Evolutionary conservation across 1,284 basidiomycete species (phyloP).

Genomic region (Fomitiporia mediterranea): DNA sequence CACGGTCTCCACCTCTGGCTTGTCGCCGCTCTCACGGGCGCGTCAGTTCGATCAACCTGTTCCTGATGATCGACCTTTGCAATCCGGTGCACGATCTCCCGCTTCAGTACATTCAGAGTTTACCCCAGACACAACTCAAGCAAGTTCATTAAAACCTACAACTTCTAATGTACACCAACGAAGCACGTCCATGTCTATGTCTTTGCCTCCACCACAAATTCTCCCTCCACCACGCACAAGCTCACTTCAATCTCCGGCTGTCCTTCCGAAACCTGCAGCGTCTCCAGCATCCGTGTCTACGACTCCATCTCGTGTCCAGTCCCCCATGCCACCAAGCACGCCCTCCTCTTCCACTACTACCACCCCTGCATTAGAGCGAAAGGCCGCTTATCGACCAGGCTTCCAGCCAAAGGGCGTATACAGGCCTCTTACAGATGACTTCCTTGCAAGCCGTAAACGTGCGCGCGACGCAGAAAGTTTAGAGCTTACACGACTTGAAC

Average conservation of each 20-base stretch:
- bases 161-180: conserved; percentile 1
- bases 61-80: conserved; percentile 4
- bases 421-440: conserved; percentile 73
- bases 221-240: conserved; percentile 19
- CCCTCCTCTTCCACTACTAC: conserved; percentile 22
- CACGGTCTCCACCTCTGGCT: conserved; percentile 7
- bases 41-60: conserved; percentile 8
- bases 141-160: not conserved
- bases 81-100: not conserved
- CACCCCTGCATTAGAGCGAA: conserved; percentile 26
- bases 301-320: conserved; percentile 23
- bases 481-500: conserved; percentile 75
- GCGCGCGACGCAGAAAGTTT: conserved; percentile 60
- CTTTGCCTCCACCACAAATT: not conserved
- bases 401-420: conserved; percentile 79
- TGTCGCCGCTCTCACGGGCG: conserved; percentile 8
- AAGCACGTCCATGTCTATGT: not conserved
- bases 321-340: conserved; percentile 21
- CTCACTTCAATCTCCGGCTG: conserved; percentile 23
- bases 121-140: not conserved
- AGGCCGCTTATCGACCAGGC: conserved; percentile 69
- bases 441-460: conserved; percentile 51
- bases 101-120: not conserved
- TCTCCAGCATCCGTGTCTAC: conserved; percentile 26
- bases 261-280: conserved; percentile 28